Percentiles rank a stretch among this genome's conserved stretches.
phyloP scores from a whole-genome alignment of 768 basidiomycete genomes.

The Leucocoprinus birnbaumii region DNA sequence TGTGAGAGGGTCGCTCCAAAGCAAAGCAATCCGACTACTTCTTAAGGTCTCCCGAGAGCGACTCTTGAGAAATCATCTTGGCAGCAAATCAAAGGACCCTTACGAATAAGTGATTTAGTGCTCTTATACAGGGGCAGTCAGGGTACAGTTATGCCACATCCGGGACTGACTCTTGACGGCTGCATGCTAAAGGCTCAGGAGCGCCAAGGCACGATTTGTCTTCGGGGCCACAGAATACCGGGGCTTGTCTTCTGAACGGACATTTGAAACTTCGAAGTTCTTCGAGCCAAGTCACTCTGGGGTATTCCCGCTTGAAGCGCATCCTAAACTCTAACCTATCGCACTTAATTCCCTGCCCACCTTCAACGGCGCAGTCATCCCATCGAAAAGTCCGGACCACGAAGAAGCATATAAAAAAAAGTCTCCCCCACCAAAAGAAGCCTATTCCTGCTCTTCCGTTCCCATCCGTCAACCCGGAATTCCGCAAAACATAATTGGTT shows the following conservation, averaged over 20 bases:
- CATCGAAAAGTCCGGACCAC: conserved; percentile 10
- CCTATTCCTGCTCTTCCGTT: not conserved
- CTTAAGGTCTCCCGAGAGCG: too few relatives aligned
- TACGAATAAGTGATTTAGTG: too few relatives aligned
- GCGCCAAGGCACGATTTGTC: not conserved
- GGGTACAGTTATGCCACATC: not conserved
- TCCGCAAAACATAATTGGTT: not conserved
- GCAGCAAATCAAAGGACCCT: too few relatives aligned
- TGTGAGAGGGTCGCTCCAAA: too few relatives aligned
- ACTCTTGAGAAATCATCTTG: too few relatives aligned
- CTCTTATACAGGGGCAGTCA: too few relatives aligned
- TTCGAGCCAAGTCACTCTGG: not conserved
- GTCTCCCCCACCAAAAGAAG: not conserved
- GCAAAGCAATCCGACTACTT: too few relatives aligned
- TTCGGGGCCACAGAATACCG: not conserved
- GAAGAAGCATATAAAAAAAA: too few relatives aligned
- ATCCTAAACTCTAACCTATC: not conserved
- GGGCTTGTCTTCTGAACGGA: too few relatives aligned
- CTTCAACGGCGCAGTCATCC: not conserved
- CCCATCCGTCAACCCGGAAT: not conserved
- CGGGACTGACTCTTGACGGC: not conserved
- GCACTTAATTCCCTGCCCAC: not conserved
- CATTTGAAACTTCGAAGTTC: conserved; percentile 1
- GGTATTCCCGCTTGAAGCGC: not conserved
- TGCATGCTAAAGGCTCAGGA: not conserved